Evolutionary conservation across 2,329 filamentous ascomycete species (phyloP).

Genomic region (Dactylonectria estremocensis): DNA sequence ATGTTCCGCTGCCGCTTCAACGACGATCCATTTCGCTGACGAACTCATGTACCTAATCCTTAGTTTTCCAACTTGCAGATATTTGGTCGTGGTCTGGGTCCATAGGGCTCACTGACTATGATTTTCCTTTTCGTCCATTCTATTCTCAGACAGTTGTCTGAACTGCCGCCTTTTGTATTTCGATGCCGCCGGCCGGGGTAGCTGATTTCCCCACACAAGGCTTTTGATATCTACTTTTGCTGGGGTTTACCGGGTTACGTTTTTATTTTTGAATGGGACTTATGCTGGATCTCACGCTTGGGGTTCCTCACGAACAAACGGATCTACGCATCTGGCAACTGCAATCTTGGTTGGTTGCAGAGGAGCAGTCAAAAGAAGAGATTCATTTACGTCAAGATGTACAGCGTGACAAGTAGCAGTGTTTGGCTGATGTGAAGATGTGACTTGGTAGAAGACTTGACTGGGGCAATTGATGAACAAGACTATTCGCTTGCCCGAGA

Average conservation of each 20-base stretch:
- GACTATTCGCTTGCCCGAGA: neutral
- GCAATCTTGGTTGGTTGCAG: slow-evolving; percentile 12
- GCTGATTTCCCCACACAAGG: slow-evolving; percentile 23
- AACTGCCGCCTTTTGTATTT: slow-evolving; percentile 33
- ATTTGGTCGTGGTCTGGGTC: slow-evolving; percentile 27
- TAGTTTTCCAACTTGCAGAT: slow-evolving; percentile 37
- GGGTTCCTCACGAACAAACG: slow-evolving; percentile 4
- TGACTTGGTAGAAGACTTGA: neutral
- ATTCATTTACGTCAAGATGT: slow-evolving; percentile 1
- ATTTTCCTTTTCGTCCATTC: slow-evolving; percentile 23
- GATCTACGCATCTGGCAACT: slow-evolving; percentile 12
- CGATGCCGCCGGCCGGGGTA: slow-evolving; percentile 29
- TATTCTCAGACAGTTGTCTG: slow-evolving; percentile 20
- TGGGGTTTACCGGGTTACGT: slow-evolving; percentile 18
- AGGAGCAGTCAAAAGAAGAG: neutral
- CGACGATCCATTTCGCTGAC: slow-evolving; percentile 42
- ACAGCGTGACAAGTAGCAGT: neutral
- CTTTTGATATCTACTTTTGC: slow-evolving; percentile 30
- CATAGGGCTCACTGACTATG: slow-evolving; percentile 10
- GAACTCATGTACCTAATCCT: slow-evolving; percentile 49
- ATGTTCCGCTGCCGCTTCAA: slow-evolving; percentile 31
- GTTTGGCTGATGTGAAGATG: neutral
- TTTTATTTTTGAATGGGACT: slow-evolving; percentile 27
- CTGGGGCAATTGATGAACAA: slow-evolving; percentile 1
- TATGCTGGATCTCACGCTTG: slow-evolving; percentile 13